phyloP scores from a whole-genome alignment of 2,329 filamentous ascomycete species.

The Exserohilum turcica region DNA sequence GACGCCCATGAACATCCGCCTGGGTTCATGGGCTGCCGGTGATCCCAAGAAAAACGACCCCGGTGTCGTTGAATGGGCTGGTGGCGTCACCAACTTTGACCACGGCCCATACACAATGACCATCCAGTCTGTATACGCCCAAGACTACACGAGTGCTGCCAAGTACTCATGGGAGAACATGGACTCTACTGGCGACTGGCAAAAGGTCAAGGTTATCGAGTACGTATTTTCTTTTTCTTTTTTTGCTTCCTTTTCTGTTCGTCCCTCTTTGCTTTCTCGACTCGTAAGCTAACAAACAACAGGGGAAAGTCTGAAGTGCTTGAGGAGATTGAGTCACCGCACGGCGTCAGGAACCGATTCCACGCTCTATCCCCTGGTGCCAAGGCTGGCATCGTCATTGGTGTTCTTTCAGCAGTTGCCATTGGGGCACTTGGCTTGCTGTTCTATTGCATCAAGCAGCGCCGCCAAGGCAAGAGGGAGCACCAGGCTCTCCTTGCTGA shows the following conservation, averaged over 20 bases:
- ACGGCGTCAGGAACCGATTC: constrained; percentile 45
- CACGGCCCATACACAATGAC: constrained; percentile 75
- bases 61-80: constrained; percentile 60
- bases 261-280: background rate
- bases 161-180: constrained; percentile 64
- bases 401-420: constrained; percentile 33
- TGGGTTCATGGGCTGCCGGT: constrained; percentile 71
- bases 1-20: constrained; percentile 72
- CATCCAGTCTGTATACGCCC: constrained; percentile 64
- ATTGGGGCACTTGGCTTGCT: constrained; percentile 33
- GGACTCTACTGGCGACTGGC: constrained; percentile 29
- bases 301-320: constrained; percentile 46
- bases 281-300: constrained; percentile 14
- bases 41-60: constrained; percentile 51
- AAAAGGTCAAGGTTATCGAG: constrained; percentile 58
- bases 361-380: constrained; percentile 39
- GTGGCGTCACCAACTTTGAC: constrained; percentile 69
- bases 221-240: constrained; percentile 33
- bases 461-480: constrained; percentile 44
- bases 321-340: constrained; percentile 42
- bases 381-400: constrained; percentile 44
- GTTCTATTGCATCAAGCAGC: constrained; percentile 49
- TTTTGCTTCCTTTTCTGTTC: too few relatives aligned
- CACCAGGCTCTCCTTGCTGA: constrained; percentile 39
- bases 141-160: constrained; percentile 63